Evolutionary conservation across 148 eudicot genomes (phyloP), one percentile per base, ranked within the genome.

Genomic region (Amaranthus palmeri): DNA sequence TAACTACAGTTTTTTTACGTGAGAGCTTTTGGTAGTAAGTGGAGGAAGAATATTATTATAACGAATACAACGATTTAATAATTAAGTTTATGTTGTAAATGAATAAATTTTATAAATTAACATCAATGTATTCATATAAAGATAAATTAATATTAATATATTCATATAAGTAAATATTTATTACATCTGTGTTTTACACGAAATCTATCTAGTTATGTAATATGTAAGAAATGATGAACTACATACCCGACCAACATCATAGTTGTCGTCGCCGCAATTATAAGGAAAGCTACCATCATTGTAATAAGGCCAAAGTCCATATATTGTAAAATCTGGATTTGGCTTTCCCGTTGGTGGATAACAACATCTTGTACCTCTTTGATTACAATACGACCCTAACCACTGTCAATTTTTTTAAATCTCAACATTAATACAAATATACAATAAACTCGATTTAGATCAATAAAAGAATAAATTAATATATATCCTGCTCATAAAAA

Each of bases 331-430:
- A 73, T 78, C 81, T 42, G 76, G 53, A 36, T 15, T 7, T 0
- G 73, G 77, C 55, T 68, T 78, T 14, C 77, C 80, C 1, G 81
- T 73, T 11, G 77, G 67, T 43, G 80, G 76, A 13, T 77, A 41
- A 11, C 80, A 76, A 77, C 80, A 77, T 58, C 25, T 42, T 41
- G 51, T 61, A 7, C 80, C 80, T 17, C 73, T 50, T 15, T 77
- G 80, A 4, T 73, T 67, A 66, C 80, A 77, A 54, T 77, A 77
- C 14, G 79, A 77, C 42, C 75, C 79, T 55, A 70, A 52, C 79
- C 79, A 77, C 79, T 77, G 75, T 65, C 36, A 25, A 25, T 25
- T 25, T 25, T 25, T 25, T 25, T 0, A 25, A 25, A 25, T 25
- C 2, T 25, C 36, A 25, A 25, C 36, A 25, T 25, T 25, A 25